phyloP scores from a whole-genome alignment of 345 rosid genomes.

The Physaria fendleri region DNA sequence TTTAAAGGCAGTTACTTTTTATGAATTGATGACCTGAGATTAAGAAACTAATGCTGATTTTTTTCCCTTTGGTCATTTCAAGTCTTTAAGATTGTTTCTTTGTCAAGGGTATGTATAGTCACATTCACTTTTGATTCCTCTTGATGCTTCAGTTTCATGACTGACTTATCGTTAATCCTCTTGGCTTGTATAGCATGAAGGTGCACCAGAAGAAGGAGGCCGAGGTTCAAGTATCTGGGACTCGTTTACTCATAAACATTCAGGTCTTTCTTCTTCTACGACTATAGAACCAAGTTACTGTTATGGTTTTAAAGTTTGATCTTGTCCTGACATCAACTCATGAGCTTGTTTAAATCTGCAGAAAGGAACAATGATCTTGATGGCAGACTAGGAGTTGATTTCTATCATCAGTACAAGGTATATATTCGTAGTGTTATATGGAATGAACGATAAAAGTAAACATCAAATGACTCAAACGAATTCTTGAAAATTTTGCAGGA shows the following conservation, averaged over 20 bases:
- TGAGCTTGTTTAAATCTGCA: neutral
- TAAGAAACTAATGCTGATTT: neutral
- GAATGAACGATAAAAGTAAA: too few species aligned
- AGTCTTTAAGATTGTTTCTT: neutral
- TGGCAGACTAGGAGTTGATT: conserved; percentile 33
- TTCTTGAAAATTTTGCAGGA: conserved; percentile 28
- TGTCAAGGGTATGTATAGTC: neutral
- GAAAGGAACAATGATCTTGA: conserved; percentile 15
- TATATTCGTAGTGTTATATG: too few species aligned
- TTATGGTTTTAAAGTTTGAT: neutral
- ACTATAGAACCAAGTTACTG: neutral
- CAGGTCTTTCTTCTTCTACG: conserved; percentile 13
- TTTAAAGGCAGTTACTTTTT: neutral
- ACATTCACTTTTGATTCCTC: neutral
- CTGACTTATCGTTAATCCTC: neutral
- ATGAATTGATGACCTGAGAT: neutral
- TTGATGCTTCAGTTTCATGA: conserved; percentile 3
- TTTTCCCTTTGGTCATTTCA: neutral
- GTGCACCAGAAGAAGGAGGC: conserved; percentile 25
- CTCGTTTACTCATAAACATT: conserved; percentile 19
- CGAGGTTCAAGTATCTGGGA: conserved; percentile 38
- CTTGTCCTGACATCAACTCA: neutral
- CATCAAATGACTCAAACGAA: too few species aligned
- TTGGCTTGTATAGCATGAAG: conserved; percentile 26
- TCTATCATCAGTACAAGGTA: conserved; percentile 40